Conservation (phyloP, 1,284 basidiomycete genomes). For the Ganoderma boninense region DNA sequence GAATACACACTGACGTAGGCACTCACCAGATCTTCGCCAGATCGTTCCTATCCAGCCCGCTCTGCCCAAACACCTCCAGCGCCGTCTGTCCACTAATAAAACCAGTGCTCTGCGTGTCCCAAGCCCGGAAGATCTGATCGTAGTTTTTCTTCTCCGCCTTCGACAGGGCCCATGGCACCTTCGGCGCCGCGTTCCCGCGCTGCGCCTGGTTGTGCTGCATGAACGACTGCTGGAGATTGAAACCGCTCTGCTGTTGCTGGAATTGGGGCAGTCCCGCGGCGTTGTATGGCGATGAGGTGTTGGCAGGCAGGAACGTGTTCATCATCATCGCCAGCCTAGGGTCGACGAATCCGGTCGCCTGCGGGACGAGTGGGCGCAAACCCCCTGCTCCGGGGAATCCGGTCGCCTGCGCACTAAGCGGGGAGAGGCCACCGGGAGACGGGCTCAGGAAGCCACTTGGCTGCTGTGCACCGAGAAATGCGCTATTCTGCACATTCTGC, state of each 20-base stretch:
- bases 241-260: constrained; percentile 62
- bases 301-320: constrained; percentile 86
- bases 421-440: constrained; percentile 53
- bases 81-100: constrained; percentile 92
- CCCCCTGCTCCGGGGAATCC: constrained; percentile 59
- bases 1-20: neutral
- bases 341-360: constrained; percentile 86
- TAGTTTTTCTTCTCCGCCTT: constrained; percentile 97
- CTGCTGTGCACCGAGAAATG: constrained; percentile 53
- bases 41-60: constrained; percentile 89
- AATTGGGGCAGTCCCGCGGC: constrained; percentile 74
- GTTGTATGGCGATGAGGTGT: constrained; percentile 66
- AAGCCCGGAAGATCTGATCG: constrained; percentile 95
- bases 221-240: constrained; percentile 77
- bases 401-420: constrained; percentile 62
- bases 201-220: constrained; percentile 83
- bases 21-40: constrained; percentile 92
- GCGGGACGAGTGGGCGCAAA: constrained; percentile 67
- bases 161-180: constrained; percentile 89
- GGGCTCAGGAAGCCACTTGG: constrained; percentile 59
- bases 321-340: constrained; percentile 88
- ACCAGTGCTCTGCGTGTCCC: constrained; percentile 87
- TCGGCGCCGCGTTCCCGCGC: constrained; percentile 74
- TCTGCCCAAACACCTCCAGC: constrained; percentile 94
- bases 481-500: constrained; percentile 48